Base-by-base conservation (phyloP, 208 protist genomes). In the Trypanosoma mega region DNA sequence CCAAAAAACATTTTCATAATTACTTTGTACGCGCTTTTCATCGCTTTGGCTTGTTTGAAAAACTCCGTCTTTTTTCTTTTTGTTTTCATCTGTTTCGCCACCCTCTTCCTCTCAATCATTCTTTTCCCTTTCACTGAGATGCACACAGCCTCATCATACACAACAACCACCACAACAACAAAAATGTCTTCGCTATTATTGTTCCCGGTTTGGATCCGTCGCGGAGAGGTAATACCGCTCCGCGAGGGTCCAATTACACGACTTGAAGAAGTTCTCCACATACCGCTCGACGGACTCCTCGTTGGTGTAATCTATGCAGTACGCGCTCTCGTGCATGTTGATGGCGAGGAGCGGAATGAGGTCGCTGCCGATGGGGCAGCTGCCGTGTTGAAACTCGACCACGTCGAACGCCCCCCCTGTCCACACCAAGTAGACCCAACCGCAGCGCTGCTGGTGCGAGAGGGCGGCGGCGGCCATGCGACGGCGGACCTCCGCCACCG, bases 381-480 rank as follows among this genome's bases (percentile, higher is more conserved):
- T 59, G 41, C 88, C 88, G 47, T 94, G 88, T 23, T 72, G 50
- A 46, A 91, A 94, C 43, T 76, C 72, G 24, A 94, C 39, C 0
- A 94, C 74, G 64, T 94, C 88, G 59, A 94, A 90, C 34, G 56
- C 44, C 50, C 76, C 89, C 26, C 85, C 82, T 2, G 84, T 92
- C 85, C 85, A 94, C 16, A 94, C 80, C 6, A 94, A 54, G 52
- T 92, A 94, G 14, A 94, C 76, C 85, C 88, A 94, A 33, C 88
- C 88, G 44, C 68, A 80, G 33, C 59, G 65, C 21, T 58, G 44
- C 68, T 82, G 76, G 46, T 91, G 80, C 21, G 83, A 90, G 23
- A 85, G 80, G 16, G 80, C 80, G 3, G 74, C 62, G 5, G 85
- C 60, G 0, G 57, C 49, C 20, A 92, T 71, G 27, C 76, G 63